Evolutionary conservation across 768 basidiomycete species (phyloP).

Genomic region (Rhizopogon vulgaris): DNA sequence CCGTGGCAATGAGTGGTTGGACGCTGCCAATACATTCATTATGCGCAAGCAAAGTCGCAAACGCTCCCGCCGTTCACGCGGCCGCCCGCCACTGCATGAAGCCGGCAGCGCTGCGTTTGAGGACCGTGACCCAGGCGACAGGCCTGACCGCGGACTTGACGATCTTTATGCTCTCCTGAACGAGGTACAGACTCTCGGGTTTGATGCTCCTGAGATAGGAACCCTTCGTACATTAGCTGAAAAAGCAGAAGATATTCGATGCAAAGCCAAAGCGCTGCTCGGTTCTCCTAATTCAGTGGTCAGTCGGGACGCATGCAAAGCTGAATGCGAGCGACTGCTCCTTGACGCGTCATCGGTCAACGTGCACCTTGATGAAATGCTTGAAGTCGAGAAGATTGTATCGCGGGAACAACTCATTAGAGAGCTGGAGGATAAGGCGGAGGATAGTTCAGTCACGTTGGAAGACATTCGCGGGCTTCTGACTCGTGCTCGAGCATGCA

Average conservation of each 20-base stretch:
- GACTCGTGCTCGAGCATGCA: slow-evolving; percentile 62
- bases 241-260: slow-evolving; percentile 60
- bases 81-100: slow-evolving; percentile 43
- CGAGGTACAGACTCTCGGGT: slow-evolving; percentile 75
- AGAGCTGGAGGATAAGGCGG: slow-evolving; percentile 69
- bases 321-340: slow-evolving; percentile 67
- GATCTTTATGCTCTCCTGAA: slow-evolving; percentile 64
- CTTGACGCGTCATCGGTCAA: slow-evolving; percentile 70
- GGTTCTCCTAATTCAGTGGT: slow-evolving; percentile 32
- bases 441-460: slow-evolving; percentile 60
- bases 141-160: slow-evolving; percentile 63
- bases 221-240: slow-evolving; percentile 47
- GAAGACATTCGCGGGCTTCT: slow-evolving; percentile 74
- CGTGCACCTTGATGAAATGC: slow-evolving; percentile 76
- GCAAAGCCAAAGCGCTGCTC: slow-evolving; percentile 50
- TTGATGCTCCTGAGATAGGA: slow-evolving; percentile 74
- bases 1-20: slow-evolving; percentile 85
- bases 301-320: slow-evolving; percentile 52
- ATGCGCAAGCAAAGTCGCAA: slow-evolving; percentile 77
- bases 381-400: slow-evolving; percentile 74
- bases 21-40: slow-evolving; percentile 71
- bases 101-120: slow-evolving; percentile 27
- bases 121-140: slow-evolving; percentile 52
- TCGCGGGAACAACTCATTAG: slow-evolving; percentile 70
- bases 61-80: slow-evolving; percentile 59